Percentiles rank a stretch among this genome's conserved stretches.
These are phyloP conservation scores for Nicotiana benthamiana DNA, from an alignment of 257 asterid genomes.

Conservation along the genomic window DNA sequence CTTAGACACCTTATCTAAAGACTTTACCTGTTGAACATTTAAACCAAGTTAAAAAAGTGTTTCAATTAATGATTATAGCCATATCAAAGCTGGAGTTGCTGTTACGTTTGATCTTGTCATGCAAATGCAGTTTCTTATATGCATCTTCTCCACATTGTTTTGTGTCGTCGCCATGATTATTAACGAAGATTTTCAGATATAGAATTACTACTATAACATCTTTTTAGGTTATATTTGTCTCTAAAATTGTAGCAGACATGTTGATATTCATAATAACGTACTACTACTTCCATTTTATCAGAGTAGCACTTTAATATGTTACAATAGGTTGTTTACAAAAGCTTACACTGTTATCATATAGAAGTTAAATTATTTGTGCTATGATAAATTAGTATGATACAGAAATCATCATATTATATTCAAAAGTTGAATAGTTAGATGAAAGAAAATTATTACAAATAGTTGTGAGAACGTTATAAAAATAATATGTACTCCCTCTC, in stretches of 20 bases:
- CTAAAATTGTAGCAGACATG: background rate
- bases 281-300: background rate
- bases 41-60: no score
- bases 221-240: no score
- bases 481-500: no score
- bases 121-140: conserved; percentile 22
- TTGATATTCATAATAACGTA: background rate
- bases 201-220: no score
- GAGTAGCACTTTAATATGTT: background rate
- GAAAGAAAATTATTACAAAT: background rate
- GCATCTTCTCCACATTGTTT: conserved; percentile 19
- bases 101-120: conserved; percentile 17
- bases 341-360: background rate
- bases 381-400: background rate
- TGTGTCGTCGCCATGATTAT: conserved; percentile 26
- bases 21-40: no score
- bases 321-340: background rate
- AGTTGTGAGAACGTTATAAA: background rate
- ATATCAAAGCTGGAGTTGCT: conserved; percentile 15
- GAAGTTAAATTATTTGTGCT: background rate
- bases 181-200: conserved; percentile 28
- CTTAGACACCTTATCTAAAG: no score
- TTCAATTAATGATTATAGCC: conserved; percentile 26
- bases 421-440: background rate
- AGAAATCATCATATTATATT: background rate